Evolutionary conservation across 805 yeast genomes (phyloP).

Genomic region (Saccharomycopsis selenospora): DNA sequence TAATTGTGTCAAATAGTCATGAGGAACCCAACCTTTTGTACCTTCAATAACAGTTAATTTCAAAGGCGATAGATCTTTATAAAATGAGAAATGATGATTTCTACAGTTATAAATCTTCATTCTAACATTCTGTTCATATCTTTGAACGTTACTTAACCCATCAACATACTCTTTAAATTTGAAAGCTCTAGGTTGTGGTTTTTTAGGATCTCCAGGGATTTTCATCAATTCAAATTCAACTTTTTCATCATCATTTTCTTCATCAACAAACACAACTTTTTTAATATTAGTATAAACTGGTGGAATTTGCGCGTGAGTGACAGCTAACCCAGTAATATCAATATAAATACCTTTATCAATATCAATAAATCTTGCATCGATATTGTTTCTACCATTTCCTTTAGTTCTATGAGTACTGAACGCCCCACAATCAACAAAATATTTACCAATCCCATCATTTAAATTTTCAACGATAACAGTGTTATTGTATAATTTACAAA

Average conservation of each 20-base stretch:
- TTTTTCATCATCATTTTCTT: constrained; percentile 2
- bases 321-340: constrained; percentile 60
- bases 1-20: constrained; percentile 34
- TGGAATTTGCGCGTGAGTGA: constrained; percentile 29
- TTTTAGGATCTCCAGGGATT: constrained; percentile 10
- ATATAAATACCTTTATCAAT: constrained; percentile 61
- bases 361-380: constrained; percentile 69
- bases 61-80: constrained; percentile 46
- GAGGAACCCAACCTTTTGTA: constrained; percentile 49
- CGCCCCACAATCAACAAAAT: constrained; percentile 39
- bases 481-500: constrained; percentile 42
- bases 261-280: not conserved
- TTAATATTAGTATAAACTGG: constrained; percentile 1
- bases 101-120: constrained; percentile 44
- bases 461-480: constrained; percentile 35
- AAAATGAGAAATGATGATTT: constrained; percentile 47
- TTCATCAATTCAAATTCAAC: not conserved
- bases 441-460: constrained; percentile 50
- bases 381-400: constrained; percentile 55
- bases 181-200: too few relatives aligned
- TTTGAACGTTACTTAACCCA: constrained; percentile 26
- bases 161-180: constrained; percentile 6
- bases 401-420: constrained; percentile 45
- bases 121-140: constrained; percentile 29
- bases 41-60: constrained; percentile 48